phyloP scores from a whole-genome alignment of 106 monocot species.

The Iris macrosiphon region DNA sequence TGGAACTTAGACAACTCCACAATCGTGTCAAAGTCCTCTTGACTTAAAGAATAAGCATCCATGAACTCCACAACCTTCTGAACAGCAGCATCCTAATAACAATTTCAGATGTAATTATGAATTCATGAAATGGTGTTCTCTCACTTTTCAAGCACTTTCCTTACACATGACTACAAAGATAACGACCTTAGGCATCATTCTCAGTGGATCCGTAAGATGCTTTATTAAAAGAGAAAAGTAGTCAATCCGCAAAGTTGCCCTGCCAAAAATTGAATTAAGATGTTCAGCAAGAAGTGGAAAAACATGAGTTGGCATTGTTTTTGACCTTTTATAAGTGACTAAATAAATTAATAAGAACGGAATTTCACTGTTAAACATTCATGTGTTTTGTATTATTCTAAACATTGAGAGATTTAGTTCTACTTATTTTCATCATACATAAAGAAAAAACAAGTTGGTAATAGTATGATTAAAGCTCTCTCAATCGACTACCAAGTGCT shows the following conservation, averaged over 20 bases:
- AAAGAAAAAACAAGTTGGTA: too few relatives aligned
- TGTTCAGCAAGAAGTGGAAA: too few relatives aligned
- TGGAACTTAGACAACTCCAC: conserved; percentile 81
- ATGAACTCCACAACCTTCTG: conserved; percentile 85
- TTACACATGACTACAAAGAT: not conserved
- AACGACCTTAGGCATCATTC: conserved; percentile 54
- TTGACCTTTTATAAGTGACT: too few relatives aligned
- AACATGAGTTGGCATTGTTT: too few relatives aligned
- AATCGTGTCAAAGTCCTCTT: conserved; percentile 87
- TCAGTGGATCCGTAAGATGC: conserved; percentile 66
- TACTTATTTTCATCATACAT: too few relatives aligned
- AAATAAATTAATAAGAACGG: too few relatives aligned
- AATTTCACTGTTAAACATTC: too few relatives aligned
- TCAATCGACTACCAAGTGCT: too few relatives aligned
- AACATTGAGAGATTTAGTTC: too few relatives aligned
- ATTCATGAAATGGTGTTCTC: not conserved
- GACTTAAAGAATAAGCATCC: conserved; percentile 87
- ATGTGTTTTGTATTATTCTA: too few relatives aligned
- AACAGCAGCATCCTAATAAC: conserved; percentile 77
- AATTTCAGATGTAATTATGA: not conserved
- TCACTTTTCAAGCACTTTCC: not conserved
- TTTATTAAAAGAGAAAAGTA: conserved; percentile 76
- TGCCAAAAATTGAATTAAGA: conserved; percentile 10
- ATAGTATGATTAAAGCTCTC: too few relatives aligned
- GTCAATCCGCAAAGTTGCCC: conserved; percentile 63